phyloP scores from a whole-genome alignment of 495 filamentous ascomycete genomes.

The Aspergillus asperescens region DNA sequence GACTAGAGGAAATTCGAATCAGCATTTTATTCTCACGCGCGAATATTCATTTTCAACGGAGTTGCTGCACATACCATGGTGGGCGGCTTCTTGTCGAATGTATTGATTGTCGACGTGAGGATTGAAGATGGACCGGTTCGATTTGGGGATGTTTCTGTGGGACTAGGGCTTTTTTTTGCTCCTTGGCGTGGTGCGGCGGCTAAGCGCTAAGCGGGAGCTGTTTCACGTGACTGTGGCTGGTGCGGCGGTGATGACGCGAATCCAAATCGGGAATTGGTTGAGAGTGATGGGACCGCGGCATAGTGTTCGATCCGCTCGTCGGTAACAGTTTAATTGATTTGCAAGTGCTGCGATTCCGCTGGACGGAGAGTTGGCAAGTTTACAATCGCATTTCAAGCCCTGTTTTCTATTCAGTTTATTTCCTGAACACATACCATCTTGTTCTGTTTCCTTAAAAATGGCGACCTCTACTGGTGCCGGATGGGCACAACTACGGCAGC shows the following conservation, averaged over 20 bases:
- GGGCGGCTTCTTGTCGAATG: constrained; percentile 43
- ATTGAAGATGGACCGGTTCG: constrained; percentile 47
- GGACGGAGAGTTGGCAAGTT: constrained; percentile 3
- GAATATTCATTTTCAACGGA: neutral
- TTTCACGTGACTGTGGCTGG: constrained; percentile 25
- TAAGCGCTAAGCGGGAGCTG: constrained; percentile 30
- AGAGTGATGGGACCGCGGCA: neutral
- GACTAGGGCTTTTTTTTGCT: constrained; percentile 47
- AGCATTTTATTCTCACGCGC: constrained; percentile 3
- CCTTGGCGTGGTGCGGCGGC: constrained; percentile 26
- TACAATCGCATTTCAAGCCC: neutral
- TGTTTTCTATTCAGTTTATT: neutral
- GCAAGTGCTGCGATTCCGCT: constrained; percentile 8
- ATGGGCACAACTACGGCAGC: constrained; percentile 94
- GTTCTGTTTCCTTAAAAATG: constrained; percentile 45
- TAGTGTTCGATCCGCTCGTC: too few species aligned
- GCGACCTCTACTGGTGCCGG: constrained; percentile 70
- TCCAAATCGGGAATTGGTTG: neutral
- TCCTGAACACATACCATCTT: neutral
- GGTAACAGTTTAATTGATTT: neutral
- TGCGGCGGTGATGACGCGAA: constrained; percentile 7
- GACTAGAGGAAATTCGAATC: constrained; percentile 51
- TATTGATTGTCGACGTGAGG: constrained; percentile 46
- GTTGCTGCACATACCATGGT: constrained; percentile 44
- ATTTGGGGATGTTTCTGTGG: constrained; percentile 46